Base-by-base conservation (phyloP, 148 eudicot species). In the Cornus kousa region DNA sequence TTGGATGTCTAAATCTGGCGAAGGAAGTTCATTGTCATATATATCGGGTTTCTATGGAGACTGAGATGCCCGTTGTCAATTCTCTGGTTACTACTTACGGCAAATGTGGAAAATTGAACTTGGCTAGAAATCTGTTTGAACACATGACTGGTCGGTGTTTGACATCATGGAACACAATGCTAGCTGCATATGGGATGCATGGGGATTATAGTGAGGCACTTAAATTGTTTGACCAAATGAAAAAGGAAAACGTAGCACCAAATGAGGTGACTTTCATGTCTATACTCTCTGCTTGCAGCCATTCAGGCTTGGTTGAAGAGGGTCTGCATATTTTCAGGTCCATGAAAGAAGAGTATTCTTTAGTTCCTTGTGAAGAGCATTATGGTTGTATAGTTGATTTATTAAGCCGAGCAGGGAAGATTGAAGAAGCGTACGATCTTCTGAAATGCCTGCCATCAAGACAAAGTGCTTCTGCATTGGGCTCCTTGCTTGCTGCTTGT, bases 101-200 rank as follows among this genome's bases (percentile, higher is more conserved):
- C 74, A 82, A 74, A 78, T 72, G 62, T 67, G 81, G 85, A 32
- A 78, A 74, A 64, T 53, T 74, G 35, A 70, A 73, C 39, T 72
- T 53, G 43, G 77, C 81, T 16, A 35, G 60, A 23, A 64, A 68
- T 40, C 70, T 82, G 81, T 82, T 82, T 69, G 73, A 64, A 28
- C 81, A 69, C 31, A 82, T 74, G 74, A 8, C 17, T 13, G 37
- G 50, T 5, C 48, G 67, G 66, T 24, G 55, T 74, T 31, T 82
- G 57, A 70, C 85, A 33, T 73, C 85, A 14, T 82, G 85, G 85
- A 82, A 82, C 72, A 74, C 85, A 0, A 82, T 82, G 85, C 74
- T 82, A 78, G 59, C 85, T 78, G 78, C 85, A 64, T 74, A 74
- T n/a, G 85, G 85, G 37, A 82, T 82, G 85, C 81, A 82, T 14